phyloP scores from a whole-genome alignment of 2,329 filamentous ascomycete species.

The Xylaria sp. region DNA sequence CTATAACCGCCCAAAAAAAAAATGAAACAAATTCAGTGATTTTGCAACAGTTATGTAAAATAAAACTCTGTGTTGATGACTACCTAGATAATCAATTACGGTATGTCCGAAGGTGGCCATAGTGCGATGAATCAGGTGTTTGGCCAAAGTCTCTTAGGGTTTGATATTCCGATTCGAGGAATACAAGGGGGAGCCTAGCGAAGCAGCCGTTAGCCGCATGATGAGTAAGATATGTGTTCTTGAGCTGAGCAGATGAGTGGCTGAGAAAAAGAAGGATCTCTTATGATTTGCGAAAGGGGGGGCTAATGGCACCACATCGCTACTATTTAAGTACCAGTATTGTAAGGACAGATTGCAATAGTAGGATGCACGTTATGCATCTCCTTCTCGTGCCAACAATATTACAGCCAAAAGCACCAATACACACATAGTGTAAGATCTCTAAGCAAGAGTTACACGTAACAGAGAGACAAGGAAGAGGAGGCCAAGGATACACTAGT shows the following conservation, averaged over 20 bases:
- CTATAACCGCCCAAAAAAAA: not conserved
- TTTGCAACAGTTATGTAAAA: not conserved
- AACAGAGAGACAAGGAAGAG: too few relatives aligned
- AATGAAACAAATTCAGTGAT: too few relatives aligned
- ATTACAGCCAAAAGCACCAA: not conserved
- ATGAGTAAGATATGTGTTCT: conserved; percentile 35
- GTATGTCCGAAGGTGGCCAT: conserved; percentile 10
- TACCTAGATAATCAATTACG: not conserved
- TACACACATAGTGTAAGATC: not conserved
- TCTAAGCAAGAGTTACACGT: too few relatives aligned
- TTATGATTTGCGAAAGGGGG: conserved; percentile 35
- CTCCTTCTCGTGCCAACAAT: not conserved
- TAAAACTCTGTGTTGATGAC: not conserved
- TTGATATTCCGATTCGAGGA: conserved; percentile 3
- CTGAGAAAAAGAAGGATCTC: conserved; percentile 30
- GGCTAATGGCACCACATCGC: conserved; percentile 29
- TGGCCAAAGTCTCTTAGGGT: conserved; percentile 6
- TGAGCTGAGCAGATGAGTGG: conserved; percentile 26
- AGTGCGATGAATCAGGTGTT: not conserved
- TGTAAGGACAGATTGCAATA: conserved; percentile 34
- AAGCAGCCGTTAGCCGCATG: conserved; percentile 30
- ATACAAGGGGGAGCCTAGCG: conserved; percentile 16
- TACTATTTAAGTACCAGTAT: conserved; percentile 15
- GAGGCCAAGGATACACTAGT: not conserved
- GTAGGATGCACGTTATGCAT: too few relatives aligned